These are phyloP conservation scores for Cyclotella sp. DNA, from an alignment of 108 stramenopile species.

Conservation along the genomic window DNA sequence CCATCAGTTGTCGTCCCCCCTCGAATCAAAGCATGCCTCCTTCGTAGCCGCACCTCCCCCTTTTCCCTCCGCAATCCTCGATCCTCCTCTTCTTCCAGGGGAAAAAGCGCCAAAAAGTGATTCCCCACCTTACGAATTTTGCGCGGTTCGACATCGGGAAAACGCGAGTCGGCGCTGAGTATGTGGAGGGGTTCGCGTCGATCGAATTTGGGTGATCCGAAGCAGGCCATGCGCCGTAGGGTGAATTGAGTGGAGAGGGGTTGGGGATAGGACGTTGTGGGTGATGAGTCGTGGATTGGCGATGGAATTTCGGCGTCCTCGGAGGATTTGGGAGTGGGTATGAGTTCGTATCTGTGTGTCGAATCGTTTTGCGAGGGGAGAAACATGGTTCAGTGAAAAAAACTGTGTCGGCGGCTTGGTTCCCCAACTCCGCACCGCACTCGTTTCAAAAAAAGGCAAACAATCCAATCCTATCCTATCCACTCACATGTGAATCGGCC, in stretches of 20 bases:
- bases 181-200: conserved; percentile 75
- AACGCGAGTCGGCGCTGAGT: conserved; percentile 83
- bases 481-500: conserved; percentile 97
- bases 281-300: conserved; percentile 13
- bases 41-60: not conserved
- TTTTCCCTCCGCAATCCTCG: not conserved
- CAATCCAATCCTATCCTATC: too few species aligned
- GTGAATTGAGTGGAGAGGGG: conserved; percentile 60
- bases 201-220: conserved; percentile 93
- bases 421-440: too few species aligned
- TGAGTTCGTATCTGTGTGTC: conserved; percentile 34
- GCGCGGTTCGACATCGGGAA: conserved; percentile 87
- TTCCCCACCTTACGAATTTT: conserved; percentile 78
- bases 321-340: conserved; percentile 12
- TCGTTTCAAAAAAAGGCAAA: too few species aligned
- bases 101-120: conserved; percentile 95
- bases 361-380: too few species aligned
- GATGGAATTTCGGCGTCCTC: conserved; percentile 8
- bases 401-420: too few species aligned
- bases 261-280: conserved; percentile 13
- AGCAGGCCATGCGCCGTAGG: conserved; percentile 92
- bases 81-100: conserved; percentile 25
- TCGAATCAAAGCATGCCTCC: conserved; percentile 36
- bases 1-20: conserved; percentile 15
- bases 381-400: too few species aligned